These are phyloP conservation scores for Sextonia rubra DNA, from an alignment of 164 flowering plant species.

Conservation along the genomic window DNA sequence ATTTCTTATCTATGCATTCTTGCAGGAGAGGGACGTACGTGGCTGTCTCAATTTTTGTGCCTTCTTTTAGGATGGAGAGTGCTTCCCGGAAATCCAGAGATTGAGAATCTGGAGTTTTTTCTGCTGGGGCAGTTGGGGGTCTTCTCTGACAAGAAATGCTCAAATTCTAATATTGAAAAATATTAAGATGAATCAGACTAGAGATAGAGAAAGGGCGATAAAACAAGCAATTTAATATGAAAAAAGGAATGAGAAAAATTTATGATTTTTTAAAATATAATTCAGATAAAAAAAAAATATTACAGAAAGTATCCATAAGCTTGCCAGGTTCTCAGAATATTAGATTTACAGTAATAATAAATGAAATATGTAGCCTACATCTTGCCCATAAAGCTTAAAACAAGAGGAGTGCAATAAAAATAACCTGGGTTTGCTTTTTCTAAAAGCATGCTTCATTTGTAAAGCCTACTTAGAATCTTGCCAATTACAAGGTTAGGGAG, in stretches of 20 bases:
- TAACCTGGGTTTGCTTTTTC: too few relatives aligned
- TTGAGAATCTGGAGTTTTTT: conserved; percentile 25
- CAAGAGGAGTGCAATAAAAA: too few relatives aligned
- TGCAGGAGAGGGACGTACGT: conserved; percentile 55
- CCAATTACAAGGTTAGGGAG: too few relatives aligned
- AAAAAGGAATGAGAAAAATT: neutral
- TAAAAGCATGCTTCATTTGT: too few relatives aligned
- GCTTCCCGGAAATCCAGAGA: conserved; percentile 47
- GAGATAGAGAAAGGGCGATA: neutral
- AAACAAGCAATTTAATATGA: neutral
- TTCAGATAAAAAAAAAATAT: neutral
- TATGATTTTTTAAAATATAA: neutral
- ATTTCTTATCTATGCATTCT: conserved; percentile 47
- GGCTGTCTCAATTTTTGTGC: conserved; percentile 29
- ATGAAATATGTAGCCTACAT: too few relatives aligned
- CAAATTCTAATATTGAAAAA: conserved; percentile 22
- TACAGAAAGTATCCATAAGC: neutral
- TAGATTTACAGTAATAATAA: too few relatives aligned
- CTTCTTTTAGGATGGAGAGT: conserved; percentile 33
- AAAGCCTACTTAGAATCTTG: too few relatives aligned
- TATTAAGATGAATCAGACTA: neutral
- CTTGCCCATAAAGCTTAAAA: too few relatives aligned
- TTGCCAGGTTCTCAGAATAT: too few relatives aligned
- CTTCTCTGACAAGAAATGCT: conserved; percentile 34
- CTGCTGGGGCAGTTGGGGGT: conserved; percentile 17